Percentiles rank a stretch among this genome's conserved stretches.
Evolutionary conservation across 164 flowering plant species (phyloP).

Genomic region (Stephania cephalantha): DNA sequence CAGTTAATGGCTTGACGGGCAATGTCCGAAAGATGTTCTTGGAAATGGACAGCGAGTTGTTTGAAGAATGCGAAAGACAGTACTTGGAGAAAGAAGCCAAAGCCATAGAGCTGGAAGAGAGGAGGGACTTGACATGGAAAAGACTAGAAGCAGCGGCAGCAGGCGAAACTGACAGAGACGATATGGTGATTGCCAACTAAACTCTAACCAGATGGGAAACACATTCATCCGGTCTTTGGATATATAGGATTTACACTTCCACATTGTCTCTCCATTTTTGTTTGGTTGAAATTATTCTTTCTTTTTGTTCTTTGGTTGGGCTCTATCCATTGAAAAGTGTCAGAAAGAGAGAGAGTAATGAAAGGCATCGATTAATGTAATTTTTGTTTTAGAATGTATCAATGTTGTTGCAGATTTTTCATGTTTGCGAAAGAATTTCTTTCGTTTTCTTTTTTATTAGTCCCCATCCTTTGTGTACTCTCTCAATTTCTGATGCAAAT

Average conservation of each 20-base stretch:
- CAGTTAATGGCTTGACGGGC: constrained; percentile 36
- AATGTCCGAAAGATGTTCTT: constrained; percentile 35
- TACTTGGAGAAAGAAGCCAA: constrained; percentile 25
- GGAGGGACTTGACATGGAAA: constrained; percentile 35
- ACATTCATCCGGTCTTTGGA: constrained; percentile 2
- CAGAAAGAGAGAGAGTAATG: neutral
- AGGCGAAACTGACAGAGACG: constrained; percentile 15
- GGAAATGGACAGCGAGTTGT: constrained; percentile 42
- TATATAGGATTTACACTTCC: neutral
- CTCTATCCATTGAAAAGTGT: neutral
- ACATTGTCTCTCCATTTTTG: constrained; percentile 4
- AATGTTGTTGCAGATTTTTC: constrained; percentile 14
- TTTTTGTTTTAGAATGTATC: constrained; percentile 12
- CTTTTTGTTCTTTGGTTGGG: neutral
- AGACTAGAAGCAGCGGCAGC: constrained; percentile 34
- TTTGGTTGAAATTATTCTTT: neutral
- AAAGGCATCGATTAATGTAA: constrained; percentile 12
- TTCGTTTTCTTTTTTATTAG: neutral
- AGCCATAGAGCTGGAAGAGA: constrained; percentile 30
- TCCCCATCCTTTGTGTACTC: no score
- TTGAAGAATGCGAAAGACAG: constrained; percentile 36
- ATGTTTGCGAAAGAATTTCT: constrained; percentile 11
- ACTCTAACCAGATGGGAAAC: neutral
- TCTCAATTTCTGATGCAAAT: no score
- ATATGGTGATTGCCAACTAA: constrained; percentile 14